Evolutionary conservation across 2,329 filamentous ascomycete genomes (phyloP), one percentile per base, ranked within the genome.

Genomic region (Macrophomina tecta): DNA sequence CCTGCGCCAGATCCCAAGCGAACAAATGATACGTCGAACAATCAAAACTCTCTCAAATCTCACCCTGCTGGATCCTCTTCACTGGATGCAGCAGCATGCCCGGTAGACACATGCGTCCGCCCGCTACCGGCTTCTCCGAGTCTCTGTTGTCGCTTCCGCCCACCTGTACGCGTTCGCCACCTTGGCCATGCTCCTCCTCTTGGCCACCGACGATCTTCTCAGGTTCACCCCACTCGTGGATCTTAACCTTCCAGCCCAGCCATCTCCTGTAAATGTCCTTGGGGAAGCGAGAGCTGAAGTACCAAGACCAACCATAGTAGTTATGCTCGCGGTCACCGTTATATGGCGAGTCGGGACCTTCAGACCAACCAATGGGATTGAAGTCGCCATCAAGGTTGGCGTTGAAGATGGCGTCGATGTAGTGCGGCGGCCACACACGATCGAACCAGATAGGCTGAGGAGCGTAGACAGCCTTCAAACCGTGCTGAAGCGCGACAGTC

Each of bases 371-470:
- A 12, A 78, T 81, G 8, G 79, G 90, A 2, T 89, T 90, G 28
- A 89, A 83, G 4, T 90, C 83, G 34, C 91, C 92, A n/a, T 92
- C 91, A 0, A 74, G 65, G 4, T 73, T 69, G 2, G 82, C 90
- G 77, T 98, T 97, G 80, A 94, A 91, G 1, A 92, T 88, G 42
- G 86, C 85, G 42, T 93, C 90, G 68, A 95, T 86, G 74, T 93
- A 93, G 63, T 88, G 86, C 2, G 87, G 85, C 0, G 93, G 93
- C 94, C 94, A 98, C 72, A 88, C 86, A 66, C 94, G 89, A 78
- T 97, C 94, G 16, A 94, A 87, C 76, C 91, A 98, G 65, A 97
- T 86, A 1, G 94, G 92, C 73, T 98, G 94, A 1, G 94, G 94
- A 2, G 90, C 93, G 71, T 91, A 97, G 14, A 97, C 93, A 45